Percentiles rank a stretch among this genome's conserved stretches.
Conservation (phyloP, 2,329 filamentous ascomycete genomes). For the Parascedosporium putredinis region DNA sequence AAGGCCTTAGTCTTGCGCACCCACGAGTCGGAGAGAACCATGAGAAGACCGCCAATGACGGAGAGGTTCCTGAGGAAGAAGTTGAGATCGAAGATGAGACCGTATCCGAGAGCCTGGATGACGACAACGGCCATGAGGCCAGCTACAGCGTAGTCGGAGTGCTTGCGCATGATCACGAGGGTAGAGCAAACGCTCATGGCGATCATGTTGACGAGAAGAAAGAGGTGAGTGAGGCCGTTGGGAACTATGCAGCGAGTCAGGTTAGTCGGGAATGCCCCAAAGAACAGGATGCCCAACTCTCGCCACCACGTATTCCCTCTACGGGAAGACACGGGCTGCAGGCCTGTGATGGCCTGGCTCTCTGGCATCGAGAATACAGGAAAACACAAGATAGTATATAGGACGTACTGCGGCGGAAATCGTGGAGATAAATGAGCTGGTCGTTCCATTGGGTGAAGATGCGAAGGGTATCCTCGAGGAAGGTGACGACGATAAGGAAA, state of each 20-base stretch:
- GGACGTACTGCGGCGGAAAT: slow-evolving; percentile 81
- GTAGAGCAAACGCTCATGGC: slow-evolving; percentile 75
- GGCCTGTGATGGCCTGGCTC: too few species aligned
- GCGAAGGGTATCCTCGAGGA: slow-evolving; percentile 89
- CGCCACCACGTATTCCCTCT: too few species aligned
- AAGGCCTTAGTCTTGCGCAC: slow-evolving; percentile 96
- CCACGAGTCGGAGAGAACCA: slow-evolving; percentile 98
- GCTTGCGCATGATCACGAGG: slow-evolving; percentile 82
- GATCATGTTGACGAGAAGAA: slow-evolving; percentile 82
- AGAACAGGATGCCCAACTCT: too few species aligned
- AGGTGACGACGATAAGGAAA: slow-evolving; percentile 96
- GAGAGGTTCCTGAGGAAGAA: slow-evolving; percentile 99
- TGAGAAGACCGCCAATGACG: slow-evolving; percentile 91
- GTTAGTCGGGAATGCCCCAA: too few species aligned
- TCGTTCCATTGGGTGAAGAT: slow-evolving; percentile 97
- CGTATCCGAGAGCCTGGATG: slow-evolving; percentile 90
- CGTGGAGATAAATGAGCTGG: slow-evolving; percentile 83
- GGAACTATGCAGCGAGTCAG: slow-evolving; percentile 55
- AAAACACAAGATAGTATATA: too few species aligned
- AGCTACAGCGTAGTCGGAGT: slow-evolving; percentile 84
- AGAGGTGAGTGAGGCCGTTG: slow-evolving; percentile 77
- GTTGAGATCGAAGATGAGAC: slow-evolving; percentile 97
- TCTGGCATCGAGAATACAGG: too few species aligned
- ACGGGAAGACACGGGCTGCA: too few species aligned
- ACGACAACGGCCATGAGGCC: slow-evolving; percentile 87